Evolutionary conservation across 148 eudicot species (phyloP).

Genomic region (Amaranthus palmeri): DNA sequence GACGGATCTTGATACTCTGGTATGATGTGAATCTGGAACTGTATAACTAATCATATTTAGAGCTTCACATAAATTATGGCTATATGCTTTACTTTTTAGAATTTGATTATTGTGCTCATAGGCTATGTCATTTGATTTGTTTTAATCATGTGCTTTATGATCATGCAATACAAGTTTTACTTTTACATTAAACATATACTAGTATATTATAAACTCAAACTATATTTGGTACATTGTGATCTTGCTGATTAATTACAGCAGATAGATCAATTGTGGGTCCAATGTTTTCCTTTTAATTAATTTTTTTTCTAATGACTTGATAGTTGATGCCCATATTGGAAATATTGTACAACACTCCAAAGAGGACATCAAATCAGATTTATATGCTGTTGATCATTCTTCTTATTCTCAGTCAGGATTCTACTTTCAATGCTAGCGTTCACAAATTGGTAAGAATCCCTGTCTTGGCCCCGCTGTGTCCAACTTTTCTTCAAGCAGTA

Average conservation of each 20-base stretch:
- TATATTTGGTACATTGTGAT: background rate
- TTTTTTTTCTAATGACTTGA: slow-evolving; percentile 10
- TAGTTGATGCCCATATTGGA: slow-evolving; percentile 95
- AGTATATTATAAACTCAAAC: too few species aligned
- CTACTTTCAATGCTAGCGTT: slow-evolving; percentile 86
- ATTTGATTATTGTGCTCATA: background rate
- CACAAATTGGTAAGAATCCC: slow-evolving; percentile 69
- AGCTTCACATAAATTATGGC: background rate
- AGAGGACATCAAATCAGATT: slow-evolving; percentile 82
- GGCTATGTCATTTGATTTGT: background rate
- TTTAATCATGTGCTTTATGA: slow-evolving; percentile 9
- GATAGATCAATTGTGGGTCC: background rate
- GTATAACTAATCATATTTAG: background rate
- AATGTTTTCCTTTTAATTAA: background rate
- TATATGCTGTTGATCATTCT: slow-evolving; percentile 88
- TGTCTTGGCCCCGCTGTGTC: slow-evolving; percentile 7
- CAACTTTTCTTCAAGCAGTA: background rate
- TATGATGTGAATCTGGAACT: slow-evolving; percentile 31
- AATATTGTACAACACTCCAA: slow-evolving; percentile 74
- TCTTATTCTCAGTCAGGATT: slow-evolving; percentile 93
- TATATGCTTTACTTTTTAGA: background rate
- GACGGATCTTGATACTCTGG: slow-evolving; percentile 95
- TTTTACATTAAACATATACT: too few species aligned
- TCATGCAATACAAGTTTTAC: background rate
- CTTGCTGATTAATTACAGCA: background rate